Base-by-base conservation (phyloP, 768 basidiomycete species). In the Mycena haematopus region DNA sequence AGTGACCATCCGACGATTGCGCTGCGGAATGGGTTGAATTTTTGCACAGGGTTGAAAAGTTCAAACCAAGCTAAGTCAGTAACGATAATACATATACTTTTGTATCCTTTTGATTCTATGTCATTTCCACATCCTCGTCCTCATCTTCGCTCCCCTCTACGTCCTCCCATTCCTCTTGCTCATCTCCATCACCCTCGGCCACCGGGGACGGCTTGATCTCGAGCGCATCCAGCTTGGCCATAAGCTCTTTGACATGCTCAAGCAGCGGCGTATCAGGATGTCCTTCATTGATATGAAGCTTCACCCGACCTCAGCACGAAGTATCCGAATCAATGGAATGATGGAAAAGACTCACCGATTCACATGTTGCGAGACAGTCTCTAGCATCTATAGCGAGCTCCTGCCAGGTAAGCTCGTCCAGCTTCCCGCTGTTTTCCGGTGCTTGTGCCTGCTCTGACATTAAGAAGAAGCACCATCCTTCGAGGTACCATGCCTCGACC, bases 381-480 rank as follows among this genome's bases (percentile, higher is more conserved):
- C 91, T 79, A 0, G 92, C 79, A 71, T 95, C 92, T 58, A 82
- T 84, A 7, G 86, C 90, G 47, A 95, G 85, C 65, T 95, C 93
- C 71, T 90, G 82, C 86, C 89, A 91, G 4, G 83, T 84, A 65
- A 90, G 68, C 19, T 82, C 85, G 36, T 82, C 82, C 31, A 82
- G 60, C 38, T 74, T 82, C 21, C 80, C 82, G 27, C 79, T 81
- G 14, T 75, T 82, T 68, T 89, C 86, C 63, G 29, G 29, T 9
- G 29, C 9, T 9, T 85, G 82, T 9, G 85, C 86, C 62, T 89
- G 84, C 72, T 91, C 89, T 0, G 87, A 84, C 85, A 92, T 87
- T 49, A 96, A 77, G 78, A 87, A 93, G 80, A 92, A 94, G 66
- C 91, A 90, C 94, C 94, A 97, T 56, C 94, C 95, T 75, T 96